Evolutionary conservation across 176 grass and related monocot species (phyloP).

Genomic region (Rhynchospora tenuis): DNA sequence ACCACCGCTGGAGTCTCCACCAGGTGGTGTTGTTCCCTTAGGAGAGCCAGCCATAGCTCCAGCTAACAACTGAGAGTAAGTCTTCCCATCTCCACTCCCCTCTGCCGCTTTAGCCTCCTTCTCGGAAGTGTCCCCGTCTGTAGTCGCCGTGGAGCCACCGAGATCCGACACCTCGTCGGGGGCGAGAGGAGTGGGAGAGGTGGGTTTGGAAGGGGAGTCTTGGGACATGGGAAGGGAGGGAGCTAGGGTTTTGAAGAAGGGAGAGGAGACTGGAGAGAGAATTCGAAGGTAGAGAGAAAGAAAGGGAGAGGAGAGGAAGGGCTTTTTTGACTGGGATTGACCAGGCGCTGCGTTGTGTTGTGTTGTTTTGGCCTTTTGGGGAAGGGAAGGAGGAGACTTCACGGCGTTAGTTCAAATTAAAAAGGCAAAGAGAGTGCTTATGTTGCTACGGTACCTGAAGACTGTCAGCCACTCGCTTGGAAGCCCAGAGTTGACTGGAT

Average conservation of each 20-base stretch:
- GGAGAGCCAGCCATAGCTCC: slow-evolving; percentile 19
- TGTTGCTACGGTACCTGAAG: not conserved
- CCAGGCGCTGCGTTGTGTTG: slow-evolving; percentile 16
- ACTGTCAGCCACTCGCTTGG: slow-evolving; percentile 13
- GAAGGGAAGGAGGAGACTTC: not conserved
- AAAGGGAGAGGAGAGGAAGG: not conserved
- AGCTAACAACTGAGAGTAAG: slow-evolving; percentile 13
- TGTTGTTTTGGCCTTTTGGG: slow-evolving; percentile 4
- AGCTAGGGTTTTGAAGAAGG: slow-evolving; percentile 43
- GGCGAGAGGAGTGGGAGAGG: not conserved
- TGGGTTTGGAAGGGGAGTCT: not conserved
- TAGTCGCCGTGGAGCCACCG: not conserved
- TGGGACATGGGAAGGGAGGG: slow-evolving; percentile 3
- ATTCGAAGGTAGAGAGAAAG: not conserved
- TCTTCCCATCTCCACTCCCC: slow-evolving; percentile 24
- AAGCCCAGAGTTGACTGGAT: not conserved
- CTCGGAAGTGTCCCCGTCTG: not conserved
- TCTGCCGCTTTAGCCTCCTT: slow-evolving; percentile 29
- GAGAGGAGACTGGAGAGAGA: slow-evolving; percentile 14
- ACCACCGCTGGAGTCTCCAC: not conserved
- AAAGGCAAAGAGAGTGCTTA: not conserved
- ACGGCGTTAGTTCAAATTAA: slow-evolving; percentile 7
- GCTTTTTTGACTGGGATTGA: slow-evolving; percentile 63
- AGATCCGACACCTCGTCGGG: not conserved
- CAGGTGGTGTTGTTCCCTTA: not conserved